Evolutionary conservation across 306 rosid genomes (phyloP).

Genomic region (Mimosa bimucronata): DNA sequence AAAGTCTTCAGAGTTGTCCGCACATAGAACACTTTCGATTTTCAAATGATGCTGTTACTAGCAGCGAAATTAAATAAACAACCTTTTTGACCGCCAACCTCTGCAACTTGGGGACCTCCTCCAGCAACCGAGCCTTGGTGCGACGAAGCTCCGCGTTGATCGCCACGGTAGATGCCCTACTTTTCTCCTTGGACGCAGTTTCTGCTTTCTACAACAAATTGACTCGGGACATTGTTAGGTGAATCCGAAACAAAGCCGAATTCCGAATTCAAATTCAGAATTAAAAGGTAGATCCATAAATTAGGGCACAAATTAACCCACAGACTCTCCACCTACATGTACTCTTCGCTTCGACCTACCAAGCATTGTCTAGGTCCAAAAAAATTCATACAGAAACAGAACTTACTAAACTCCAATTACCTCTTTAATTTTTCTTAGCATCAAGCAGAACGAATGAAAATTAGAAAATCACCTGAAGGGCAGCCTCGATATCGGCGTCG

Average conservation of each 20-base stretch:
- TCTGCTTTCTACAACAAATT: constrained; percentile 85
- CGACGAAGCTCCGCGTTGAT: constrained; percentile 99
- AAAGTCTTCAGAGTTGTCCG: background rate
- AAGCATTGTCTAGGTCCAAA: background rate
- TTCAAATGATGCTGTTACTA: background rate
- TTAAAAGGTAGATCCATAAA: background rate
- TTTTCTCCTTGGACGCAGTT: constrained; percentile 81
- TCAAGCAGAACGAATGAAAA: background rate
- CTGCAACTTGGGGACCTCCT: constrained; percentile 97
- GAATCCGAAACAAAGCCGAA: background rate
- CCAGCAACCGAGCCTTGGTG: constrained; percentile 84
- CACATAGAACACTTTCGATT: background rate
- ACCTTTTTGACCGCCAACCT: constrained; percentile 90
- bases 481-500: constrained; percentile 77
- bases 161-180: constrained; percentile 86
- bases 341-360: background rate
- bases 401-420: background rate
- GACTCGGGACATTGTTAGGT: background rate
- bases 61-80: background rate
- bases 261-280: background rate
- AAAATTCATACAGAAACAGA: background rate
- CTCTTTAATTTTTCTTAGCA: background rate
- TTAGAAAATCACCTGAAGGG: constrained; percentile 56
- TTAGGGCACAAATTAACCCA: constrained; percentile 12
- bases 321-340: background rate